Evolutionary conservation across 192 early-diverging fungal species (phyloP).

Genomic region (Kappamyces sp.): DNA sequence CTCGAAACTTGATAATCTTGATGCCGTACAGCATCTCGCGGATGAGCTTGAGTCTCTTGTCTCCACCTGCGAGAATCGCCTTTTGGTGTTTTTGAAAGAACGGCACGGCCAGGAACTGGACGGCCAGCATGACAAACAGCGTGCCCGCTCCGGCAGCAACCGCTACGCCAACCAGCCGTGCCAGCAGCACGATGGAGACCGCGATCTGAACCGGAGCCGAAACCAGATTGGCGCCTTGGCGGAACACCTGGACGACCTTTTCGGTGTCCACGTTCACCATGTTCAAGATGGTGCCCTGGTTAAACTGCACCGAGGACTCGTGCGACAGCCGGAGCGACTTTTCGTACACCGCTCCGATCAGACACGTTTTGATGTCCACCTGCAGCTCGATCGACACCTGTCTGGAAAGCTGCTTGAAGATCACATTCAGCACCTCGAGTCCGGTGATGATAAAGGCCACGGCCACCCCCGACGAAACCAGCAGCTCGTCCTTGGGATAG

Average conservation of each 20-base stretch:
- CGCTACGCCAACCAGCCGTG: conserved; percentile 15
- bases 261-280: conserved; percentile 27
- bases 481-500: no score
- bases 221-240: neutral
- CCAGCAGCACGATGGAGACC: conserved; percentile 18
- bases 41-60: conserved; percentile 18
- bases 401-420: conserved; percentile 8
- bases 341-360: conserved; percentile 6
- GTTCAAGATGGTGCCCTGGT: conserved; percentile 20
- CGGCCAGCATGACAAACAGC: neutral
- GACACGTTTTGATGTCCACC: neutral
- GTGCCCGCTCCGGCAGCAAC: neutral
- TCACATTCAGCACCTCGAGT: neutral
- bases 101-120: neutral
- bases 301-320: neutral
- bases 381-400: conserved; percentile 20
- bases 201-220: conserved; percentile 13
- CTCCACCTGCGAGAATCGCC: neutral
- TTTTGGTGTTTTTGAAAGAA: neutral
- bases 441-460: conserved; percentile 4
- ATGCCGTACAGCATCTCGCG: conserved; percentile 26
- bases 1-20: neutral
- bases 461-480: no score
- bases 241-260: conserved; percentile 4
- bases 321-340: neutral